phyloP scores from a whole-genome alignment of 192 early-diverging fungal species.

The Linnemannia elongata region DNA sequence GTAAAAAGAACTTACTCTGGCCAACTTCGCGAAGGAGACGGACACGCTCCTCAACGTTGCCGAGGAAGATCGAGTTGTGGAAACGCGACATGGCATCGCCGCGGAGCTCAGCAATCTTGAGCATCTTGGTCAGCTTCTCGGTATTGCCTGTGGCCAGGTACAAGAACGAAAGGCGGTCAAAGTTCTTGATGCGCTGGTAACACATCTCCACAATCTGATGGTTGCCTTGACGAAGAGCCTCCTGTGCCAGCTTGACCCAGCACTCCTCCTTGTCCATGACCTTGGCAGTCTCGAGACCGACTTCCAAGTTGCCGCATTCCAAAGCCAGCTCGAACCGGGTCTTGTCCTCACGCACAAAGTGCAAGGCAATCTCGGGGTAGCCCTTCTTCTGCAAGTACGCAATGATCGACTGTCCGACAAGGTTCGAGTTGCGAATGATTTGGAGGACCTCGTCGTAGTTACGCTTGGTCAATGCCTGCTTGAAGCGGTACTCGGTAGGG shows the following conservation, averaged over 20 bases:
- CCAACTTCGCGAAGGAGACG: constrained; percentile 87
- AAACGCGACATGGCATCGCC: constrained; percentile 91
- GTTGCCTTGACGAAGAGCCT: constrained; percentile 93
- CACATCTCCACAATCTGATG: constrained; percentile 90
- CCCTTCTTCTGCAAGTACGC: constrained; percentile 99
- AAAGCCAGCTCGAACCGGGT: constrained; percentile 97
- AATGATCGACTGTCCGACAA: constrained; percentile 99
- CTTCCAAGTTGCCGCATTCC: constrained; percentile 97
- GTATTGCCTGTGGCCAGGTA: constrained; percentile 93
- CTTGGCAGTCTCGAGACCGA: constrained; percentile 96
- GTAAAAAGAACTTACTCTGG: constrained; percentile 70
- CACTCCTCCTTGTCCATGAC: constrained; percentile 88
- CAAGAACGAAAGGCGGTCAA: constrained; percentile 94
- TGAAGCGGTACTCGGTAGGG: constrained; percentile 99
- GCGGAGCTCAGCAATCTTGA: constrained; percentile 91
- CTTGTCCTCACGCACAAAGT: constrained; percentile 97
- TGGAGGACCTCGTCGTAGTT: constrained; percentile 98
- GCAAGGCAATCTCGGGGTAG: constrained; percentile 98
- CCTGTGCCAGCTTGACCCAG: constrained; percentile 91
- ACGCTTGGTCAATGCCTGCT: constrained; percentile 88
- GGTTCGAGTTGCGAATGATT: constrained; percentile 95
- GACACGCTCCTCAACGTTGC: constrained; percentile 94
- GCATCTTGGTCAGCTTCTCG: constrained; percentile 95
- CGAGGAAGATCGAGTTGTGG: constrained; percentile 93
- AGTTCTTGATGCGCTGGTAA: constrained; percentile 93